Conservation (phyloP, 495 filamentous ascomycete genomes). For the Neurospora pannonica region DNA sequence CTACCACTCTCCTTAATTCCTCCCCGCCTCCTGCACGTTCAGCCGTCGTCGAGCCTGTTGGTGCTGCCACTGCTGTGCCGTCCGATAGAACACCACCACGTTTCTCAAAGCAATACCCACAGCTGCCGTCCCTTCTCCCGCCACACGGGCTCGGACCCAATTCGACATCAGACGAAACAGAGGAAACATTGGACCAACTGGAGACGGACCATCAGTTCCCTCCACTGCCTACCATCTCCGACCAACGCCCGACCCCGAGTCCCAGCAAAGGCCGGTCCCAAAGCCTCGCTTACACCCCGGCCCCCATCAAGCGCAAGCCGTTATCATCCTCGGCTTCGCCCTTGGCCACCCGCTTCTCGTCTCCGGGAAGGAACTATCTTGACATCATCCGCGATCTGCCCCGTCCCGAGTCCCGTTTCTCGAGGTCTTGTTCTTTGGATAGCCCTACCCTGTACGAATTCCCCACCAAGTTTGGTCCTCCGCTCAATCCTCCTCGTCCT, state of each 20-base stretch:
- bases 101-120: background rate
- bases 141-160: background rate
- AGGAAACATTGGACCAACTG: background rate
- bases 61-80: background rate
- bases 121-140: background rate
- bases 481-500: conserved; percentile 3
- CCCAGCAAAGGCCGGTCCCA: conserved; percentile 21
- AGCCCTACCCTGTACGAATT: conserved; percentile 51
- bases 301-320: conserved; percentile 44
- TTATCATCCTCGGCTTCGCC: conserved; percentile 43
- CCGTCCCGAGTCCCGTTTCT: conserved; percentile 37
- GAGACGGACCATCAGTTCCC: conserved; percentile 10
- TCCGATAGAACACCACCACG: background rate
- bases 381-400: conserved; percentile 25
- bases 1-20: background rate
- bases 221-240: conserved; percentile 8
- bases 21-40: background rate
- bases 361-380: conserved; percentile 33
- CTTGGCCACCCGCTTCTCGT: conserved; percentile 39
- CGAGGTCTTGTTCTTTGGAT: conserved; percentile 42
- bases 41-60: background rate
- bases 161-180: background rate
- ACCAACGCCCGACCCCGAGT: conserved; percentile 16
- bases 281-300: conserved; percentile 20
- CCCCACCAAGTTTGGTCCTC: conserved; percentile 19